These are phyloP conservation scores for Mycena chlorophos DNA, from an alignment of 768 basidiomycete species.

Conservation along the genomic window DNA sequence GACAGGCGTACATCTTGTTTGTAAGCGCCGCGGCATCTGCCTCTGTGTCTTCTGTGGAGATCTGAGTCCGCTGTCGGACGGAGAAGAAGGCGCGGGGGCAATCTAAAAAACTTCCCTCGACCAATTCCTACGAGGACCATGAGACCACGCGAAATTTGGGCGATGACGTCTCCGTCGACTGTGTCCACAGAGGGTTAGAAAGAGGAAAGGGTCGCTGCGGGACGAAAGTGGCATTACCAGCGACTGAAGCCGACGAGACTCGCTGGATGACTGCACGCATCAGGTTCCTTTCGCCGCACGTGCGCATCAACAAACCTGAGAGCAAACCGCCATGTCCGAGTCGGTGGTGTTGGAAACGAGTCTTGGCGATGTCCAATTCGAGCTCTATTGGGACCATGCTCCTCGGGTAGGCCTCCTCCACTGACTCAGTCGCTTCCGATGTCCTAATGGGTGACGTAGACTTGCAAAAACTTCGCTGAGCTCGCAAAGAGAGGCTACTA, in stretches of 20 bases:
- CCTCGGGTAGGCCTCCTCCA: constrained; percentile 48
- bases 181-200: constrained; percentile 6
- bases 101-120: constrained; percentile 49
- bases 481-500: constrained; percentile 92
- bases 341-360: constrained; percentile 80
- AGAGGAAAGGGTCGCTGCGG: background rate
- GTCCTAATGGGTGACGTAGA: constrained; percentile 46
- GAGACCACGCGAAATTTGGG: constrained; percentile 79
- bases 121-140: constrained; percentile 93
- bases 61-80: constrained; percentile 3
- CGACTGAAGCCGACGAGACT: constrained; percentile 81
- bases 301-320: constrained; percentile 4
- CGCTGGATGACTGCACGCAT: constrained; percentile 90
- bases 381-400: constrained; percentile 92
- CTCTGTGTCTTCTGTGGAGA: constrained; percentile 73
- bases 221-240: constrained; percentile 46
- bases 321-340: constrained; percentile 35
- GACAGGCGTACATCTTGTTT: constrained; percentile 72
- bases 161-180: constrained; percentile 83
- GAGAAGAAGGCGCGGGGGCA: background rate
- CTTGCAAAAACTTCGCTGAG: constrained; percentile 93
- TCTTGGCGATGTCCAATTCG: constrained; percentile 83
- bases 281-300: too few species aligned
- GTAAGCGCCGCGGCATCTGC: constrained; percentile 70
- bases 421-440: constrained; percentile 22